Evolutionary conservation across 257 asterid species (phyloP).

Genomic region (Marsdenia floribunda): DNA sequence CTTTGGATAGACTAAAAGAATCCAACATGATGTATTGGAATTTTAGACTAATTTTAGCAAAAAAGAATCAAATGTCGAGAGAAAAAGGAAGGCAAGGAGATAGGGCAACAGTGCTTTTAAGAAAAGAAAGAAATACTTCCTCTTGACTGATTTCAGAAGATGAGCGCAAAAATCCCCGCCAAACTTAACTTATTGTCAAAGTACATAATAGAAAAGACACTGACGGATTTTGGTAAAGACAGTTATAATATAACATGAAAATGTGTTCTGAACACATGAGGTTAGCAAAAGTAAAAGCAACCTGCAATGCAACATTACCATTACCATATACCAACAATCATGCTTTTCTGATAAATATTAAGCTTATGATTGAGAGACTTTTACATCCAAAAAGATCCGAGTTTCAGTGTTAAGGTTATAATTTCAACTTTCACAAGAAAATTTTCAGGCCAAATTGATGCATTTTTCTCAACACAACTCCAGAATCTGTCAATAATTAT

Average conservation of each 20-base stretch:
- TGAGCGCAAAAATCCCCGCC: background rate
- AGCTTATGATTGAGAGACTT: background rate
- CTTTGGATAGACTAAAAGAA: background rate
- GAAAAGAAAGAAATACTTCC: background rate
- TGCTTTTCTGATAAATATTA: background rate
- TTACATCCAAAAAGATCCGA: background rate
- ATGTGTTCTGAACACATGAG: background rate
- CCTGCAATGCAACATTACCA: background rate
- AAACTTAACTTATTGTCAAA: too few relatives aligned
- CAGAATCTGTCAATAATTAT: background rate
- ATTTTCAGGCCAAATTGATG: background rate
- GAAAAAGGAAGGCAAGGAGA: background rate
- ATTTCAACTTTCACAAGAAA: background rate
- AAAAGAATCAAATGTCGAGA: background rate
- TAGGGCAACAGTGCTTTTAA: background rate
- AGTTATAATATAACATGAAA: background rate
- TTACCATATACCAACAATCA: background rate
- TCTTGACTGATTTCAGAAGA: background rate
- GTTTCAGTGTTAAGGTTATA: background rate
- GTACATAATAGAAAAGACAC: too few relatives aligned
- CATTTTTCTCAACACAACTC: background rate
- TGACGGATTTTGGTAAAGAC: too few relatives aligned
- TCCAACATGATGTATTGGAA: background rate
- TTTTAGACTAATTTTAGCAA: background rate
- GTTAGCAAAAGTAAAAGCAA: background rate